Evolutionary conservation across 169 alveolate genomes (phyloP), one percentile per base, ranked within the genome.

Genomic region (Cryptosporidium baileyi): DNA sequence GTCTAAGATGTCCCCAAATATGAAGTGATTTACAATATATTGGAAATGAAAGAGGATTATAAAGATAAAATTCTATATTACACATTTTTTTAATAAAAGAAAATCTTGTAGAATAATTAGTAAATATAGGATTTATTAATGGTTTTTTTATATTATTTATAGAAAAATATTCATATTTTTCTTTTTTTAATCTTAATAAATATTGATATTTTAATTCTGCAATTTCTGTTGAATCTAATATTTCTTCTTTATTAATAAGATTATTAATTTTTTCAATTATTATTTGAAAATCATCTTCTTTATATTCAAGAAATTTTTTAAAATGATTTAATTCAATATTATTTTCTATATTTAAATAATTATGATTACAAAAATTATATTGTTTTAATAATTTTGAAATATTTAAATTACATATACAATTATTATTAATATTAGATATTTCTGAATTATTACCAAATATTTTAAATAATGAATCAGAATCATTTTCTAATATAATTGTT

Each of bases 11-110:
- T 0, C 85, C 85, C 85, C 85, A 74, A 17, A 74, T n/a, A 13
- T 74, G 85, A 2, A 74, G 51, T 19, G 67, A 74, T 34, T 74
- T 60, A 15, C 85, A 74, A 38, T 36, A 34, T 2, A 74, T 74
- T 54, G 85, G 67, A 38, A 74, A 74, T 52, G 85, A 74, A 0
- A 74, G 59, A 1, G 85, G 85, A 28, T 74, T 74, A 34, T 74
- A 36, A 1, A 74, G 11, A 24, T 74, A 57, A 24, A 74, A 51
- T 57, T 74, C 85, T 38, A 74, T 45, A 26, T 54, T 74, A 43
- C 85, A 74, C 52, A 40, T 36, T n/a, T 74, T 74, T 3, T 43
- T 43, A 41, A 74, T 57, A 57, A 59, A 49, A 7, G 85, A 54
- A 36, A 40, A 74, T 38, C 85, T 74, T 19, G 54, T 38, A 6